Conservation (phyloP, 1,139 yeast species). For the Lodderomyces parapsilosis region DNA sequence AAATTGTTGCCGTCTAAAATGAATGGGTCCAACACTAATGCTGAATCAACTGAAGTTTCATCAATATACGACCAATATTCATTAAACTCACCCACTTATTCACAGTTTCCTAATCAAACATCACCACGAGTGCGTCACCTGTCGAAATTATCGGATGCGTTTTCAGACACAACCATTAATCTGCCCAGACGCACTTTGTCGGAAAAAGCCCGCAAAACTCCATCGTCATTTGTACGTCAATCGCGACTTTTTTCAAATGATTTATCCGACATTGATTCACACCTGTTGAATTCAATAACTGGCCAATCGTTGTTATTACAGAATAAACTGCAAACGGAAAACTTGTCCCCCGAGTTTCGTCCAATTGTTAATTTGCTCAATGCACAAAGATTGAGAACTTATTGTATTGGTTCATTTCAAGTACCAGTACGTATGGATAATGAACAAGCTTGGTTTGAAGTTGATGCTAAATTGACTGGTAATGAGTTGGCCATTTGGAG, state of each 20-base stretch:
- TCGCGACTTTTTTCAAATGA: conserved; percentile 32
- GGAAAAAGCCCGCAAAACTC: conserved; percentile 34
- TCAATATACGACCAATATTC: conserved; percentile 8
- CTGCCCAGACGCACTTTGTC: conserved; percentile 21
- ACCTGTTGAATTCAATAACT: conserved; percentile 15
- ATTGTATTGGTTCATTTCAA: conserved; percentile 34
- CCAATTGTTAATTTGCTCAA: conserved; percentile 44
- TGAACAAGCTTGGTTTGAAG: conserved; percentile 33
- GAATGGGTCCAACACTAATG: conserved; percentile 1
- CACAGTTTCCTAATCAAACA: conserved; percentile 2
- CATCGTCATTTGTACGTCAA: conserved; percentile 40
- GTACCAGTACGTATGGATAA: conserved; percentile 12
- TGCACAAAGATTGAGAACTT: conserved; percentile 42
- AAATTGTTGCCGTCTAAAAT: conserved; percentile 8
- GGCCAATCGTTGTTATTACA: conserved; percentile 20
- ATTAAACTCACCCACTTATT: conserved; percentile 4
- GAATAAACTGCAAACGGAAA: conserved; percentile 24
- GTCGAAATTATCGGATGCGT: conserved; percentile 3
- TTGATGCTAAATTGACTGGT: conserved; percentile 50
- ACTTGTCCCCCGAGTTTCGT: conserved; percentile 37
- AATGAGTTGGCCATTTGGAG: conserved; percentile 53
- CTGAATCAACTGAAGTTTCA: conserved; percentile 9
- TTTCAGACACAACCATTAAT: conserved; percentile 8
- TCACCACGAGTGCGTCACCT: conserved; percentile 9
- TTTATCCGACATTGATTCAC: conserved; percentile 16